phyloP scores from a whole-genome alignment of 331 rosid genomes.

The Malus hybrid region DNA sequence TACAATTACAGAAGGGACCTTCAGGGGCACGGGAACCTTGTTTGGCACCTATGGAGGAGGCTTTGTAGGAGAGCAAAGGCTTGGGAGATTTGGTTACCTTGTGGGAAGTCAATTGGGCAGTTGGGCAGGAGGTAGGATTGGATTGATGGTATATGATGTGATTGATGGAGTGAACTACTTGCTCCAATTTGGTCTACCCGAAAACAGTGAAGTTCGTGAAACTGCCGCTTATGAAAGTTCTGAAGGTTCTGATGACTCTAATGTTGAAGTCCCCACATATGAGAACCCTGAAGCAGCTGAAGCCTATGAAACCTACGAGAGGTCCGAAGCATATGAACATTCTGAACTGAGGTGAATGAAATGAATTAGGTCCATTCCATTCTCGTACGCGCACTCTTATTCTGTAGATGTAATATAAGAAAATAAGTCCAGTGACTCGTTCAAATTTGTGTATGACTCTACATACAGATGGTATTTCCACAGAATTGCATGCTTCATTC shows the following conservation, averaged over 20 bases:
- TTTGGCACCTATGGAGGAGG: conserved; percentile 71
- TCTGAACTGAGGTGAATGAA: conserved; percentile 15
- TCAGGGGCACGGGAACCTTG: conserved; percentile 71
- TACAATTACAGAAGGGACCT: conserved; percentile 51
- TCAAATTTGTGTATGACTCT: neutral
- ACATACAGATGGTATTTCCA: neutral
- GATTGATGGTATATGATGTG: conserved; percentile 78
- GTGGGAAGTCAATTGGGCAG: conserved; percentile 87
- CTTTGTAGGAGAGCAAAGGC: conserved; percentile 57
- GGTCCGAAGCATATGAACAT: conserved; percentile 18
- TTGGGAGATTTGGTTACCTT: conserved; percentile 81
- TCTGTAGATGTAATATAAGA: neutral
- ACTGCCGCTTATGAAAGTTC: conserved; percentile 19
- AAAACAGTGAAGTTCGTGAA: conserved; percentile 24
- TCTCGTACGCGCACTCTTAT: neutral
- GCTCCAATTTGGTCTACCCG: conserved; percentile 30
- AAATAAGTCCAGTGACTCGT: neutral
- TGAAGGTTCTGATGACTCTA: conserved; percentile 26
- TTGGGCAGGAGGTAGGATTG: conserved; percentile 91
- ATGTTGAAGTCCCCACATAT: conserved; percentile 11
- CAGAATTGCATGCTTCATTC: neutral
- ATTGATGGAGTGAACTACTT: conserved; percentile 65
- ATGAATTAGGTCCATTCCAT: neutral
- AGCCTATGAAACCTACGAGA: neutral
- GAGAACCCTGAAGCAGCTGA: conserved; percentile 26